phyloP scores from a whole-genome alignment of 805 yeast species.

The Barnettozyma siamensis region DNA sequence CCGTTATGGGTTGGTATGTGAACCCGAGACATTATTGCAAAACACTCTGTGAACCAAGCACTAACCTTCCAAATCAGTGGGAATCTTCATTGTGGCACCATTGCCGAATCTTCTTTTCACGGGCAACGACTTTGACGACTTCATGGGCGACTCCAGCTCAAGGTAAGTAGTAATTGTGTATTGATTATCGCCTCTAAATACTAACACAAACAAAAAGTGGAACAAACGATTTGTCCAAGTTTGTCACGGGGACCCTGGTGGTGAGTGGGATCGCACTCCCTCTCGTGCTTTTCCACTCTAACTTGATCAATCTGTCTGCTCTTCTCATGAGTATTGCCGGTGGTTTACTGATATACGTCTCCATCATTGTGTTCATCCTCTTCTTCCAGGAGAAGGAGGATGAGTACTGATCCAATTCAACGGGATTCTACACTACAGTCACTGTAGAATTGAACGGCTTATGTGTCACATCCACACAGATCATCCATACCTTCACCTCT shows the following conservation, averaged over 20 bases:
- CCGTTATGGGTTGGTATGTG: constrained; percentile 67
- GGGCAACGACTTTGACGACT: constrained; percentile 43
- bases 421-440: too few relatives aligned
- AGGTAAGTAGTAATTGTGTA: constrained; percentile 25
- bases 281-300: constrained; percentile 67
- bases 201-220: constrained; percentile 23
- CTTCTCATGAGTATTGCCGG: constrained; percentile 74
- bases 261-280: constrained; percentile 76
- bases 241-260: constrained; percentile 69
- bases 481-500: too few relatives aligned
- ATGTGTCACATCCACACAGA: too few relatives aligned
- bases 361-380: constrained; percentile 76
- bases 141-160: constrained; percentile 48
- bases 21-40: background rate
- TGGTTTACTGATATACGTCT: constrained; percentile 75
- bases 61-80: constrained; percentile 29
- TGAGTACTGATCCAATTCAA: constrained; percentile 24
- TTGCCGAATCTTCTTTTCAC: constrained; percentile 60
- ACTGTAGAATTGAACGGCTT: too few relatives aligned
- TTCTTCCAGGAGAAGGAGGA: constrained; percentile 53
- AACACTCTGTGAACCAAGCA: background rate
- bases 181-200: constrained; percentile 11
- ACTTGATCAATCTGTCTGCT: constrained; percentile 64
- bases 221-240: constrained; percentile 74
- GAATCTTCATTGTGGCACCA: constrained; percentile 64